These are phyloP conservation scores for Orbilia oligospora DNA, from an alignment of 2,329 filamentous ascomycete species.

Conservation along the genomic window DNA sequence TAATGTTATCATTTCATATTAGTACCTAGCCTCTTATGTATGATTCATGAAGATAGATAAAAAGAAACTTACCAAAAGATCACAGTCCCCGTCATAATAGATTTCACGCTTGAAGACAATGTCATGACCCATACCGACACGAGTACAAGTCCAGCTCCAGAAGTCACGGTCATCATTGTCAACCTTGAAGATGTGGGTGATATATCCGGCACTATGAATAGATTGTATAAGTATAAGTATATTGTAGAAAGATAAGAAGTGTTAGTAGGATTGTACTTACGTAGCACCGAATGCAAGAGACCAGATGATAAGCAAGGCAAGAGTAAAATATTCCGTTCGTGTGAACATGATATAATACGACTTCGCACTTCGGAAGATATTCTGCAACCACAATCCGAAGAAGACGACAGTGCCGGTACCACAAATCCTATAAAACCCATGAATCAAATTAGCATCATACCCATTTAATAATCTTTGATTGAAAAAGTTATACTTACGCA, in stretches of 20 bases:
- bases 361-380: slow-evolving; percentile 57
- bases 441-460: slow-evolving; percentile 22
- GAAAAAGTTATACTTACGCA: slow-evolving; percentile 41
- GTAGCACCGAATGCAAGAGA: slow-evolving; percentile 55
- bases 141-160: slow-evolving; percentile 59
- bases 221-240: slow-evolving; percentile 21
- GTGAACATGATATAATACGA: slow-evolving; percentile 60
- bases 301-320: slow-evolving; percentile 41
- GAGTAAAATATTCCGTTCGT: slow-evolving; percentile 53
- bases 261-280: slow-evolving; percentile 30
- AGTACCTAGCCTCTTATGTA: background rate
- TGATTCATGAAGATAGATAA: background rate
- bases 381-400: slow-evolving; percentile 60
- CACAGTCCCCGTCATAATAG: slow-evolving; percentile 59
- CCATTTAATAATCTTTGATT: background rate
- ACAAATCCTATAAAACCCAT: slow-evolving; percentile 46
- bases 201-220: slow-evolving; percentile 48
- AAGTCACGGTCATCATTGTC: slow-evolving; percentile 60
- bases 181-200: slow-evolving; percentile 55
- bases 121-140: slow-evolving; percentile 53
- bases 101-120: slow-evolving; percentile 59
- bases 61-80: slow-evolving; percentile 49
- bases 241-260: background rate
- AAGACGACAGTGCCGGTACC: slow-evolving; percentile 55
- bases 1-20: background rate